Evolutionary conservation across 331 rosid species (phyloP).

Genomic region (Prunus yedoensis): DNA sequence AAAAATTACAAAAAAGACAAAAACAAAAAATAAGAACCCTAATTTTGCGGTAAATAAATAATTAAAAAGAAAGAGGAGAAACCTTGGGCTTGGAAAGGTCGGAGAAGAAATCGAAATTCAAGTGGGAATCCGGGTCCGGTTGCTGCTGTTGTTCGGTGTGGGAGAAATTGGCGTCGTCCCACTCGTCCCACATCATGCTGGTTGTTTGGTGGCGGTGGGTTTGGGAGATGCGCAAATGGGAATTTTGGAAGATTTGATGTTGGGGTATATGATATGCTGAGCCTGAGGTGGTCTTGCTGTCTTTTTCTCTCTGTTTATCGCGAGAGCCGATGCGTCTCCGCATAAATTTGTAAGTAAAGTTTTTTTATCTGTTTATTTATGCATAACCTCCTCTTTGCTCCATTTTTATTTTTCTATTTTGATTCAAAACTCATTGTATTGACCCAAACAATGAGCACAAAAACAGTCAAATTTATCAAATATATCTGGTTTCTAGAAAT

Average conservation of each 20-base stretch:
- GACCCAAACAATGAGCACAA: too few species aligned
- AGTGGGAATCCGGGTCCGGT: slow-evolving; percentile 53
- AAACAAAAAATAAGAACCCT: neutral
- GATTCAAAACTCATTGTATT: too few species aligned
- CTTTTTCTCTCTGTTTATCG: neutral
- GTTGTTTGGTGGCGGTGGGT: neutral
- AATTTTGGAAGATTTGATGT: neutral
- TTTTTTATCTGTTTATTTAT: neutral
- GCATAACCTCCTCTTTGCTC: neutral
- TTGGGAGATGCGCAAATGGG: neutral
- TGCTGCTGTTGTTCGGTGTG: slow-evolving; percentile 26
- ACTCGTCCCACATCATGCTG: slow-evolving; percentile 64
- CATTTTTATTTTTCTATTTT: neutral
- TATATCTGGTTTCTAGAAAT: too few species aligned
- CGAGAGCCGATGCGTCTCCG: neutral
- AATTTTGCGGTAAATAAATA: neutral
- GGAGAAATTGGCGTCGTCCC: slow-evolving; percentile 30
- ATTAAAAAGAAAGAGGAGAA: neutral
- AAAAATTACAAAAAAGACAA: neutral
- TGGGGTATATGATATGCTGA: neutral
- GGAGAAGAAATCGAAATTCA: slow-evolving; percentile 75
- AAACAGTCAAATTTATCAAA: too few species aligned
- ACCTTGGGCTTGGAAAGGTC: slow-evolving; percentile 74
- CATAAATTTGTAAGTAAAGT: neutral
- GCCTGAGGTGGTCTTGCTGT: neutral